These are phyloP conservation scores for Sugiyamaella pinicola DNA, from an alignment of 1,139 yeast genomes.

Conservation along the genomic window DNA sequence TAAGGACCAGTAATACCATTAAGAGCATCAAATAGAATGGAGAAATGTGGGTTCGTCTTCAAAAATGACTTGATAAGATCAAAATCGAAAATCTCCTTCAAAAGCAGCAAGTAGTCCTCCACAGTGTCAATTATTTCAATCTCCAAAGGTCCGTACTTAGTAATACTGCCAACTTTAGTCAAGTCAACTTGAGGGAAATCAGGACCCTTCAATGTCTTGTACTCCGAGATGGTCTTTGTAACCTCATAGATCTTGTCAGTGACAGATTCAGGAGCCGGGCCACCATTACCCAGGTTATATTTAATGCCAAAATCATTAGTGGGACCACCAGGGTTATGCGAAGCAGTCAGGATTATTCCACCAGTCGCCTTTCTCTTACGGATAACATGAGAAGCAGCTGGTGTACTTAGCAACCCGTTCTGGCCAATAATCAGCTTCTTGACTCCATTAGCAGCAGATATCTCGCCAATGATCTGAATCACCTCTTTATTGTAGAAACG, in stretches of 20 bases:
- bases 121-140: conserved; percentile 86
- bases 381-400: conserved; percentile 92
- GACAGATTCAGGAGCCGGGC: conserved; percentile 98
- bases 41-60: conserved; percentile 58
- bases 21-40: conserved; percentile 82
- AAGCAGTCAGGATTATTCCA: conserved; percentile 93
- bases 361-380: conserved; percentile 82
- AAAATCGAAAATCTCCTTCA: conserved; percentile 89
- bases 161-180: conserved; percentile 53
- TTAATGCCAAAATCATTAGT: conserved; percentile 90
- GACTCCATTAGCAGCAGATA: conserved; percentile 92
- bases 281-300: conserved; percentile 93
- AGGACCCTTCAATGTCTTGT: conserved; percentile 51
- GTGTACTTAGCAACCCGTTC: conserved; percentile 86
- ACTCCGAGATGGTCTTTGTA: conserved; percentile 59
- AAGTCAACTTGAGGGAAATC: conserved; percentile 66
- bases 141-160: conserved; percentile 52
- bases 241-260: conserved; percentile 82
- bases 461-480: conserved; percentile 76
- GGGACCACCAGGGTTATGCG: conserved; percentile 99
- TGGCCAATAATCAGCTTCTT: conserved; percentile 83
- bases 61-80: conserved; percentile 75
- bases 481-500: conserved; percentile 85
- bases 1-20: conserved; percentile 98
- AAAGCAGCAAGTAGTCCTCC: conserved; percentile 70